A percentile compares a stretch with the other conserved stretches of the same genome.
These are phyloP conservation scores for Polyplosphaeria fusca DNA, from an alignment of 495 filamentous ascomycete species.

Conservation along the genomic window DNA sequence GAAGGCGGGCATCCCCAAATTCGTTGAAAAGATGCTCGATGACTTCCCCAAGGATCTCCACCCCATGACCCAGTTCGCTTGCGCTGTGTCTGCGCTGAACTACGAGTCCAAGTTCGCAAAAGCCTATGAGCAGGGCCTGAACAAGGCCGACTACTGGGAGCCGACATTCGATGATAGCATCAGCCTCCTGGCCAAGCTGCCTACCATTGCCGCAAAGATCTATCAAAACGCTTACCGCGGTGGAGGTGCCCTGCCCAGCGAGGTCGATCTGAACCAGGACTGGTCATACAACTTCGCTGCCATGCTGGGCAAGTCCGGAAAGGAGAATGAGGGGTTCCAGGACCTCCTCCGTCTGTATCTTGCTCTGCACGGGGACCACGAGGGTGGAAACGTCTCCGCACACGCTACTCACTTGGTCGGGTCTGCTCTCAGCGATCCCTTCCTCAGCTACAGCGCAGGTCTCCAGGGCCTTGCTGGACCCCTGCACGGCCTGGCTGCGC, in stretches of 20 bases:
- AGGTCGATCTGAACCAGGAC: slow-evolving; percentile 80
- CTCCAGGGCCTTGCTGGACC: slow-evolving; percentile 93
- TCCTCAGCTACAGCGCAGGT: slow-evolving; percentile 92
- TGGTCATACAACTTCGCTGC: slow-evolving; percentile 98
- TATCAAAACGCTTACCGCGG: slow-evolving; percentile 84
- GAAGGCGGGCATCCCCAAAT: slow-evolving; percentile 76
- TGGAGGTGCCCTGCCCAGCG: slow-evolving; percentile 70
- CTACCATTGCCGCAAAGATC: slow-evolving; percentile 93
- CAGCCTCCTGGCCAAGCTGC: slow-evolving; percentile 89
- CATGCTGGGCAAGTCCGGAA: slow-evolving; percentile 87
- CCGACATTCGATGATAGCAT: slow-evolving; percentile 96
- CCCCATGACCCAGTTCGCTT: slow-evolving; percentile 97
- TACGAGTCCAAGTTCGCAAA: slow-evolving; percentile 89
- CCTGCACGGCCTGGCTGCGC: slow-evolving; percentile 90
- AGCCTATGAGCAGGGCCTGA: slow-evolving; percentile 82
- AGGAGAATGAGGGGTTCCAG: slow-evolving; percentile 87
- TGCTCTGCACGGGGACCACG: slow-evolving; percentile 95
- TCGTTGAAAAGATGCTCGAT: slow-evolving; percentile 85
- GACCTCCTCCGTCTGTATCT: slow-evolving; percentile 91
- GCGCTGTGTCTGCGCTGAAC: slow-evolving; percentile 89
- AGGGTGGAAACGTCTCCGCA: slow-evolving; percentile 95
- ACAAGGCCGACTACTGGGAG: slow-evolving; percentile 98
- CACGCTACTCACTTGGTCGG: slow-evolving; percentile 97
- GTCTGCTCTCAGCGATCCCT: slow-evolving; percentile 91
- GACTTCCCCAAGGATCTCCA: slow-evolving; percentile 84